Evolutionary conservation across 768 basidiomycete species (phyloP).

Genomic region (Hericium erinaceus): DNA sequence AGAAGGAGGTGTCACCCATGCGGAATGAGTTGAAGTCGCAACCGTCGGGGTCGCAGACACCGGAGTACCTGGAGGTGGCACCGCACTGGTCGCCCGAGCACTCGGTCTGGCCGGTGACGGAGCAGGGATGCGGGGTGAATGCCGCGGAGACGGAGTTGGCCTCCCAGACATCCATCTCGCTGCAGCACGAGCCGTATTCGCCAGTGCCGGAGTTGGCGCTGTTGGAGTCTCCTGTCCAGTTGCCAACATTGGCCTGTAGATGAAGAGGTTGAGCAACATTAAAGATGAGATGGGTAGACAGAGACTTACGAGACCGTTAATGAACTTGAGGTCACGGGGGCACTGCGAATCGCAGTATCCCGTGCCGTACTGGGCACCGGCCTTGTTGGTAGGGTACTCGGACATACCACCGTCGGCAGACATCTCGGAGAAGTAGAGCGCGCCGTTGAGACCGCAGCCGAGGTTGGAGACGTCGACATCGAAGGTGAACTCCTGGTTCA

Average conservation of each 20-base stretch:
- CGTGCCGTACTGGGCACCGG: constrained; percentile 51
- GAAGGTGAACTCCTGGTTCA: constrained; percentile 51
- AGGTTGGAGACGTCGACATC: constrained; percentile 51
- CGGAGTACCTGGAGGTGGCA: constrained; percentile 25
- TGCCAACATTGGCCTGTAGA: constrained; percentile 35
- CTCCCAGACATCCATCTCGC: constrained; percentile 55
- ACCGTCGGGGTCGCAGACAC: constrained; percentile 44
- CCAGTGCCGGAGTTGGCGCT: constrained; percentile 40
- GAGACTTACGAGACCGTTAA: constrained; percentile 38
- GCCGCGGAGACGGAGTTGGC: constrained; percentile 45
- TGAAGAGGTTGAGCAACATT: not conserved
- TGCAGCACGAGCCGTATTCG: constrained; percentile 40
- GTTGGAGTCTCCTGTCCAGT: constrained; percentile 29
- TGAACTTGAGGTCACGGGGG: constrained; percentile 51
- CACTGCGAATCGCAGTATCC: constrained; percentile 60
- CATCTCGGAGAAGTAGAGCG: constrained; percentile 54
- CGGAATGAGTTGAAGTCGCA: constrained; percentile 60
- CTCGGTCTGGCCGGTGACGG: constrained; percentile 27
- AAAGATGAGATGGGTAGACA: not conserved
- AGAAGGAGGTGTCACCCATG: constrained; percentile 37
- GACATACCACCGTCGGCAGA: constrained; percentile 45
- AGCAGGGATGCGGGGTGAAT: constrained; percentile 46
- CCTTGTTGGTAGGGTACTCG: constrained; percentile 42
- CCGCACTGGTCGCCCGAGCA: constrained; percentile 35
- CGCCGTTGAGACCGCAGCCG: constrained; percentile 52